Base-by-base conservation (phyloP, 345 rosid species). In the Eucalyptus regnans region DNA sequence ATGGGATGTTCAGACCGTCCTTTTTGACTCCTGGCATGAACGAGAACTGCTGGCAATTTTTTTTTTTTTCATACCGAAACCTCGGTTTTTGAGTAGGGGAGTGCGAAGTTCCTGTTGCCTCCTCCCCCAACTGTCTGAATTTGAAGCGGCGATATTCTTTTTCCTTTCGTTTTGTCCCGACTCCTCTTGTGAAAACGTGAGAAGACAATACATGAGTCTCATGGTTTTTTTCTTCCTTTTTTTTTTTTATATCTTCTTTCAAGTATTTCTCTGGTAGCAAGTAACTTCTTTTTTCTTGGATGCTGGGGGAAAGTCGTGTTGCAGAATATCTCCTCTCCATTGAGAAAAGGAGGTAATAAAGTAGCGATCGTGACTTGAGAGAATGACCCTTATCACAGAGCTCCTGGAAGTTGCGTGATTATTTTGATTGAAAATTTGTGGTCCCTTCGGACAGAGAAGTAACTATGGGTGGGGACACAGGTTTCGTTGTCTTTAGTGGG, bases 391-490 rank as follows among this genome's bases (percentile, higher is more conserved):
- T 7, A 46, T 15, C 58, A 20, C 37, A n/a, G 89, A 41, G 80
- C 76, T 52, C 86, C 50, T 29, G 51, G 84, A 79, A 88, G 60
- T 88, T 29, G 76, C 46, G 25, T 86, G 87, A 81, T 51, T 89
- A 51, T 56, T 31, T 81, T 86, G 50, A 58, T 84, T 86, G 87
- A 41, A 83, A 15, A 44, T 8, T 18, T 44, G 90, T 88, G 92
- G 92, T 56, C 91, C 89, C 86, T 76, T 76, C 84, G 27, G 84
- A 76, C 29, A 76, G 48, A 18, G 84, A 41, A 41, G 48, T 76
- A 76, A 76, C 83, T 41, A 10, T 11, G 48, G 15, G 84, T 76
- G 84, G 84, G 84, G 84, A 76, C 84, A 76, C 48, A 41, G 84
- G 29, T 9, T 37, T 41, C 84, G 12, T 12, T 20, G 84, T 76